Conservation (phyloP, 148 eudicot genomes). For the Nepenthes mirabilis region DNA sequence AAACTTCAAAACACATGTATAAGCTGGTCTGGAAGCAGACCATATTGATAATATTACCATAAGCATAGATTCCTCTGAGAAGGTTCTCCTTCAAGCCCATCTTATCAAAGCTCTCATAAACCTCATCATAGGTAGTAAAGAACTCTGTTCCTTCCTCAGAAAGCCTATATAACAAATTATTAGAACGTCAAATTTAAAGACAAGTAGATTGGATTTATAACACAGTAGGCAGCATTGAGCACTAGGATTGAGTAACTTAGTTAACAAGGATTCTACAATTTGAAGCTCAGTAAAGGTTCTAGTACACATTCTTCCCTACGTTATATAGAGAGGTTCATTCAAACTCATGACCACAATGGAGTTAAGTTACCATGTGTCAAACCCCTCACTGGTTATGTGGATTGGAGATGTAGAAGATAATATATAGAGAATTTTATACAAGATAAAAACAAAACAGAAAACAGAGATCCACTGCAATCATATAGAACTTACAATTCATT, state of each 20-base stretch:
- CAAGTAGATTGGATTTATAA: not conserved
- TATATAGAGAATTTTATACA: not conserved
- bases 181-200: not conserved
- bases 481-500: not conserved
- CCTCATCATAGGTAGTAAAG: slow-evolving; percentile 42
- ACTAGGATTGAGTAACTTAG: not conserved
- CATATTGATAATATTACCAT: not conserved
- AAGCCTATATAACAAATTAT: slow-evolving; percentile 13
- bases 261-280: not conserved
- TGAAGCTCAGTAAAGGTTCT: too few relatives aligned
- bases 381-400: too few relatives aligned
- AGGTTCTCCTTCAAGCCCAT: slow-evolving; percentile 22
- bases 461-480: not conserved
- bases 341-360: too few relatives aligned
- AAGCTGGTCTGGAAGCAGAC: not conserved
- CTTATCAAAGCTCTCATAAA: slow-evolving; percentile 36
- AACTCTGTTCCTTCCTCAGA: slow-evolving; percentile 29
- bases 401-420: too few relatives aligned
- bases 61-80: not conserved
- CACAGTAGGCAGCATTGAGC: not conserved
- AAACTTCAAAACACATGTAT: not conserved
- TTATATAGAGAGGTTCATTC: too few relatives aligned
- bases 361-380: too few relatives aligned
- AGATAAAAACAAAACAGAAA: not conserved
- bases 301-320: too few relatives aligned